Base-by-base conservation (phyloP, 148 eudicot genomes). In the Rhododendron ovatum region DNA sequence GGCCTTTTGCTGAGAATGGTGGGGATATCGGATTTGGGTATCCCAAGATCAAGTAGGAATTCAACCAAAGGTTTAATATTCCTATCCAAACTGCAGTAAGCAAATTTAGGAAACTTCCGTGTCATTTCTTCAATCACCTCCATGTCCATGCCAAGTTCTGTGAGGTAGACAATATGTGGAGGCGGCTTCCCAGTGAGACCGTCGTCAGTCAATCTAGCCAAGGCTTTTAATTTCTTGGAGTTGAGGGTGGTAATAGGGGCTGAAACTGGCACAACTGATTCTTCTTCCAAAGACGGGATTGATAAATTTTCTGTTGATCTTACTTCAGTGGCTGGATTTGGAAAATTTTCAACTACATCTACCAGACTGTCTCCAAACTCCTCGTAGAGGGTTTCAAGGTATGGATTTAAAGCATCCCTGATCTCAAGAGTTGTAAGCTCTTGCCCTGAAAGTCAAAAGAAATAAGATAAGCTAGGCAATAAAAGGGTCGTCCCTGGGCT, bases 351-450 rank as follows among this genome's bases (percentile, higher is more conserved):
- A 63, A 95, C 93, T 1, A 91, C 87, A 57, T 94, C 90, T 59
- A 93, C 88, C 30, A 95, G 83, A 84, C 83, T 83, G 82, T 85
- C 81, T 82, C 93, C 94, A 88, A 91, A 90, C 83, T 94, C 95
- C 84, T 89, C 93, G 48, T 71, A 89, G 75, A 95, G 92, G 41
- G 91, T 87, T 59, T 94, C 94, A 59, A 95, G 96, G 87, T 93
- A 92, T 13, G 97, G 97, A 83, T 89, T 89, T 28, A 95, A 92
- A 80, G 96, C 94, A 82, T 94, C 98, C 88, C 97, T 88, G 45
- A 95, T 95, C 90, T 95, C 98, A 84, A 92, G 92, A 83, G 98
- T 94, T n/a, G 98, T 91, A 55, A 94, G 96, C 93, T 94, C 98
- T 85, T 93, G 91, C 41, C 97, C 98, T 95, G 89, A 73, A 87